phyloP scores from a whole-genome alignment of 345 rosid species.

The Streptanthus diversifolius region DNA sequence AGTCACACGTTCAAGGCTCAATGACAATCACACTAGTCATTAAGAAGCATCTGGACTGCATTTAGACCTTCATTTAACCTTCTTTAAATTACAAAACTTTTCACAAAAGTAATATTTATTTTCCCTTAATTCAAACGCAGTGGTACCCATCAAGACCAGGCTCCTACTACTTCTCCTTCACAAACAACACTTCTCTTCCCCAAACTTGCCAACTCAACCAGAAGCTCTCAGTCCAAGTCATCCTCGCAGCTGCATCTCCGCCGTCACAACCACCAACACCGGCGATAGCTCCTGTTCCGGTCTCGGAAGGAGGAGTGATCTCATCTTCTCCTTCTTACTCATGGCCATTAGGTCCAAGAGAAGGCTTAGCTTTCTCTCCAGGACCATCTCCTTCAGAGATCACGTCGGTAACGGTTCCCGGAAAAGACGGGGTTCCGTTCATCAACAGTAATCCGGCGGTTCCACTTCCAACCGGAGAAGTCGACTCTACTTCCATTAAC shows the following conservation, averaged over 20 bases:
- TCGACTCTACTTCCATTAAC: slow-evolving; percentile 78
- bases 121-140: slow-evolving; percentile 34
- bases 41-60: not conserved
- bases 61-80: not conserved
- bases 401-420: slow-evolving; percentile 51
- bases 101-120: not conserved
- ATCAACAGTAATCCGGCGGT: slow-evolving; percentile 94
- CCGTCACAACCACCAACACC: slow-evolving; percentile 41
- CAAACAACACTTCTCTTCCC: slow-evolving; percentile 54
- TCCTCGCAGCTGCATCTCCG: slow-evolving; percentile 21
- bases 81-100: not conserved
- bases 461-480: slow-evolving; percentile 96
- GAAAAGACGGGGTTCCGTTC: slow-evolving; percentile 73
- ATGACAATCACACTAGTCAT: not conserved
- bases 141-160: slow-evolving; percentile 94
- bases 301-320: slow-evolving; percentile 53
- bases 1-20: slow-evolving; percentile 17
- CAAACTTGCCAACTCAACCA: slow-evolving; percentile 50
- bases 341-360: slow-evolving; percentile 79
- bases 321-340: slow-evolving; percentile 74
- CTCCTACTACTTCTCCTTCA: slow-evolving; percentile 77
- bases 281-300: slow-evolving; percentile 45
- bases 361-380: slow-evolving; percentile 50
- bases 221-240: slow-evolving; percentile 63
- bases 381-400: slow-evolving; percentile 52